Base-by-base conservation (phyloP, 129 eudicot species). In the Centella asiatica region DNA sequence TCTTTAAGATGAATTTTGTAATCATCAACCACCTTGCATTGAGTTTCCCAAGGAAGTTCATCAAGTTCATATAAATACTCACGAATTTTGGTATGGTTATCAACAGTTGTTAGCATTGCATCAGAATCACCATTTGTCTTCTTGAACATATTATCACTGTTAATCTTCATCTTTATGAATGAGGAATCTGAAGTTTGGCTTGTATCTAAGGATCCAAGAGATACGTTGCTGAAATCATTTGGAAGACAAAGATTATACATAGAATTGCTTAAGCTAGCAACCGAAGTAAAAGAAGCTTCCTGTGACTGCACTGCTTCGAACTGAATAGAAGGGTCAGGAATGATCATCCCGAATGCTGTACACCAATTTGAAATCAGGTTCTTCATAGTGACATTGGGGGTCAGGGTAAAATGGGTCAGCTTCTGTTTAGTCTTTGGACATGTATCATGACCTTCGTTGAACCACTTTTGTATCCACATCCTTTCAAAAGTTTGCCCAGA, bases 401-500 rank as follows among this genome's bases (percentile, higher is more conserved):
- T 75, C 61, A 77, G 14, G 5, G 86, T 75, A 47, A 77, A 36
- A 69, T 81, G 54, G 4, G 58, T 47, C 62, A 90, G 61, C 39
- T 65, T 82, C 68, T 17, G 49, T 49, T 72, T 55, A 37, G 95
- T 87, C 67, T 69, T 87, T 11, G 98, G 98, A 68, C 98, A 90
- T 32, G 81, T 72, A 48, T 65, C 61, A 17, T 90, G 80, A 44
- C 94, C 98, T 72, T 90, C 94, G 61, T 71, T 89, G 59, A 90
- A 87, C 98, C 98, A 90, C 69, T 73, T 87, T 39, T 84, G 87
- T 57, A 90, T 86, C 82, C 78, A 87, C 74, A 72, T 66, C 79
- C 98, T 73, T 69, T 90, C 98, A 78, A 72, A 90, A 4, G 95
- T 83, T 64, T 69, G 74, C 9, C 95, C 98, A 10, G 98, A 83